Base-by-base conservation (phyloP, 2,329 filamentous ascomycete genomes). In the Geosmithia morbida region DNA sequence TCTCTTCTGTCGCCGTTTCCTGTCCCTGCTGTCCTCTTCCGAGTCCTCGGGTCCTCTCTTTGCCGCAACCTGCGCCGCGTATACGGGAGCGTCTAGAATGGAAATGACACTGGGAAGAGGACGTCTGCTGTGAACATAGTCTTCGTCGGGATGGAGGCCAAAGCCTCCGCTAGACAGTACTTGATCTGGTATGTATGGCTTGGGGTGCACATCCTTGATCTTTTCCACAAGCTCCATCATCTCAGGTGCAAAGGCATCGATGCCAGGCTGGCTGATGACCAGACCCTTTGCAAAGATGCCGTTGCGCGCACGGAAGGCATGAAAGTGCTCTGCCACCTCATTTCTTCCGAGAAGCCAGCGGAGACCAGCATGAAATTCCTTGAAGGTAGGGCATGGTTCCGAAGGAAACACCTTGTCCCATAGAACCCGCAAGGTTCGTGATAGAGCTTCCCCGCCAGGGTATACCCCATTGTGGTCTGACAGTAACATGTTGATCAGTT, bases 31-130 rank as follows among this genome's bases (percentile, higher is more conserved):
- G 16, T 53, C 48, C 8, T 53, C 50, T 16, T 53, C 53, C 3
- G 51, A 53, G 7, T 54, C 44, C 26, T 58, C 56, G 3, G 51
- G 47, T 2, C 51, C 55, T 33, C 59, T 59, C 50, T 64, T 66
- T 10, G 60, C 56, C 13, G 62, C 58, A 44, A 59, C 48, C 51
- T 66, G 63, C 10, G 62, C 61, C n/a, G 57, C 62, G 55, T 76
- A 76, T 26, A 74, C 68, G 2, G 72, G 72, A 2, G 72, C 72
- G 46, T 67, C 64, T 26, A 76, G 55, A n/a, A 67, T 62, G 37
- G 71, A 70, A 17, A 76, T 64, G 45, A 70, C 68, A 10, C 64
- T 56, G 2, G 63, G 61, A 44, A 68, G 62, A 3, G 44, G 14
- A 10, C 48, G 44, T 18, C 44, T 20, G 37, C 48, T 39, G 3